Base-by-base conservation (phyloP, 108 stramenopile species). In the Pseudonitzschia multistriata region DNA sequence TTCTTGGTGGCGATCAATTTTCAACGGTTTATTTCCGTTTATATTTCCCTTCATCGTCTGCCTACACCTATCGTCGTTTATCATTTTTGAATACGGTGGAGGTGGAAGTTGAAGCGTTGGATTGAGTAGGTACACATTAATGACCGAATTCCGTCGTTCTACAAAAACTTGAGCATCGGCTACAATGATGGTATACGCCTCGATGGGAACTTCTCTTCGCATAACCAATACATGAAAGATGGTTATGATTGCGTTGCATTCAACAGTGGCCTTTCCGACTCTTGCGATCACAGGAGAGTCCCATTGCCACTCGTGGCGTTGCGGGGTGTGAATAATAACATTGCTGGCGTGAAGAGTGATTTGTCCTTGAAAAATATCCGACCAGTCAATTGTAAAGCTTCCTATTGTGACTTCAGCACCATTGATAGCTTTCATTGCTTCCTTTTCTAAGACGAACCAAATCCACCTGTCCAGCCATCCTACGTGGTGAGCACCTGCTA, bases 91-190 rank as follows among this genome's bases (percentile, higher is more conserved):
- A 49, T 52, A 68, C 14, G 75, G 75, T 33, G 80, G 65, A 53
- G 74, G 75, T 24, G 84, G 81, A 27, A 85, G 33, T 30, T 72
- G 62, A 4, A 75, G 36, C 21, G 54, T 68, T 15, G 55, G 60
- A 75, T 87, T 83, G 35, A 79, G 50, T 19, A 87, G 64, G 52
- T 82, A 83, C 15, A 87, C 79, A 65, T 87, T 87, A 56, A 84
- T 73, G 22, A 87, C 70, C 48, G 76, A 49, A n/a, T 76, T 69
- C 22, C 68, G 67, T 31, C 82, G 80, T 57, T 87, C 86, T 39
- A 87, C 60, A 72, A 87, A 87, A 7, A 82, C 79, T 75, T 87
- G 86, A 21, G 80, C 75, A 62, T 87, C 86, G 13, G 76, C 39
- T 19, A 84, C 40, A 8, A 65, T 28, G 24, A 82, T 49, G 3